phyloP scores from a whole-genome alignment of 805 yeast genomes.

The Ogataea parapolymorpha region DNA sequence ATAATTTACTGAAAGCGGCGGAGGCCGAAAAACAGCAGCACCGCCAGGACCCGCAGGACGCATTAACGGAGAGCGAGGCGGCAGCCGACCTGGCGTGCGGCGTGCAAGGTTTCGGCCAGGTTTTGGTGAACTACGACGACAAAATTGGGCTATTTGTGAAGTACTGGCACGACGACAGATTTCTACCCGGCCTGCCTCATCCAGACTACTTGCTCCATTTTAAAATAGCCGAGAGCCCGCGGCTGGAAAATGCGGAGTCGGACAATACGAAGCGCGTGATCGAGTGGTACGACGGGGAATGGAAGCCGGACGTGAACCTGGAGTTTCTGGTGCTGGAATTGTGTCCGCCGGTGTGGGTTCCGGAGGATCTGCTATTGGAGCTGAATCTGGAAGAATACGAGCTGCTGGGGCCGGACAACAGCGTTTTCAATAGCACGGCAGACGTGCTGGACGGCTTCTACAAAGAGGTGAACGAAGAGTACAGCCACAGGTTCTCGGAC shows the following conservation, averaged over 20 bases:
- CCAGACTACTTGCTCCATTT: slow-evolving; percentile 31
- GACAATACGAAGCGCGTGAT: slow-evolving; percentile 10
- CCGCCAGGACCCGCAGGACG: slow-evolving; percentile 1
- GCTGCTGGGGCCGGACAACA: slow-evolving; percentile 24
- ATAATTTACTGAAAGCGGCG: slow-evolving; percentile 19
- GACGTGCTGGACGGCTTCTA: slow-evolving; percentile 20
- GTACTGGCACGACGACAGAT: slow-evolving; percentile 33
- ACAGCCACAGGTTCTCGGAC: background rate
- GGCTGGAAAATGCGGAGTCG: slow-evolving; percentile 19
- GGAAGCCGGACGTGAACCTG: slow-evolving; percentile 23
- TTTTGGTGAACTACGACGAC: slow-evolving; percentile 26
- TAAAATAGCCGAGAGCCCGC: slow-evolving; percentile 29
- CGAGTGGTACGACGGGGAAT: slow-evolving; percentile 29
- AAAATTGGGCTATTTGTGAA: slow-evolving; percentile 33
- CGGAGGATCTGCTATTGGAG: slow-evolving; percentile 27
- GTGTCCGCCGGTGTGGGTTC: slow-evolving; percentile 34
- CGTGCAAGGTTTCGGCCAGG: slow-evolving; percentile 26
- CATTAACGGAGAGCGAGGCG: slow-evolving; percentile 13
- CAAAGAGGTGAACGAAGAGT: slow-evolving; percentile 15
- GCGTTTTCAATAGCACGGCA: slow-evolving; percentile 19
- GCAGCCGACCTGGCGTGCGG: slow-evolving; percentile 6
- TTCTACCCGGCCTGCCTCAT: slow-evolving; percentile 18
- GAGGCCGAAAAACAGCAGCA: slow-evolving; percentile 11
- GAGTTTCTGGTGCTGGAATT: slow-evolving; percentile 28
- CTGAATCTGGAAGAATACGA: slow-evolving; percentile 24